These are phyloP conservation scores for Syzygium syzygioides DNA, from an alignment of 441 rosid species.

Conservation along the genomic window DNA sequence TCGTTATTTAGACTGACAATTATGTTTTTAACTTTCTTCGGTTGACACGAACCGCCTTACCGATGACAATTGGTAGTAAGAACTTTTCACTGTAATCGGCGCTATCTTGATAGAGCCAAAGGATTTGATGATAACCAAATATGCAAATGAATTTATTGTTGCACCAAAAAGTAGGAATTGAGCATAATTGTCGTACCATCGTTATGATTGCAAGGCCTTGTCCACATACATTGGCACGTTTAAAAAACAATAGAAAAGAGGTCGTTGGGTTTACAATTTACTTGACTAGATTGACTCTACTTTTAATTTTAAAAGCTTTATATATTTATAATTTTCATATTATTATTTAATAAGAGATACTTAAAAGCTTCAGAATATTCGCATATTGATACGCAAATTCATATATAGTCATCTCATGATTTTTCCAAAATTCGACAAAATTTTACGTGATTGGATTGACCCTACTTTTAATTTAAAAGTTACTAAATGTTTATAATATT, in stretches of 20 bases:
- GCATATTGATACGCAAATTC: not conserved
- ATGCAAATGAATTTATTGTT: not conserved
- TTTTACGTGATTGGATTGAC: not conserved
- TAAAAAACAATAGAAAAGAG: no score
- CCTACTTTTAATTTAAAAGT: not conserved
- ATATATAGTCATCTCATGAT: not conserved
- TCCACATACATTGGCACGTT: not conserved
- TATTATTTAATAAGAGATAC: not conserved
- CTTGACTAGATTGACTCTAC: not conserved
- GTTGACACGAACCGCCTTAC: not conserved
- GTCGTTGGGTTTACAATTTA: not conserved
- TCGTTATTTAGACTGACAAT: no score
- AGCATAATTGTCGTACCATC: not conserved
- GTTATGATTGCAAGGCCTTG: not conserved
- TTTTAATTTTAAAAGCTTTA: not conserved
- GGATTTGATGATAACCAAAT: no score
- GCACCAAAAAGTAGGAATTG: not conserved
- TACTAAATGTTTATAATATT: not conserved
- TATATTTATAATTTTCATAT: not conserved
- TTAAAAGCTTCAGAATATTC: not conserved
- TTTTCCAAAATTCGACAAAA: fast-evolving
- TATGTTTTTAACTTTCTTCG: not conserved
- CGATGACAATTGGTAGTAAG: not conserved
- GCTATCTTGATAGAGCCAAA: no score
- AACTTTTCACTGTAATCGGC: no score